Evolutionary conservation across 345 rosid genomes (phyloP).

Genomic region (Gossypium rotundifolium): DNA sequence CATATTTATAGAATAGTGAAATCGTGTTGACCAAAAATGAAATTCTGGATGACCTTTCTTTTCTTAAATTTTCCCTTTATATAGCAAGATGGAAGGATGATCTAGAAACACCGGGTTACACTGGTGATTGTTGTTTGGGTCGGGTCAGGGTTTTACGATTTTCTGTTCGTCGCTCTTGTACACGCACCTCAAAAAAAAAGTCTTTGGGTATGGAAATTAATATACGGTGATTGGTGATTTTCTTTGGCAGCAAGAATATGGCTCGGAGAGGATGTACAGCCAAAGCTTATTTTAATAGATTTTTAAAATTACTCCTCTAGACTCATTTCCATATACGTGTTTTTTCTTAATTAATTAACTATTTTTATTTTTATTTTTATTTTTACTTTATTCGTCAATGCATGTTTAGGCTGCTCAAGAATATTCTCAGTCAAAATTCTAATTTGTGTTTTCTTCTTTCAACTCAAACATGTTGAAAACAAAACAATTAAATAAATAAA

Average conservation of each 20-base stretch:
- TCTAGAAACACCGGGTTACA: background rate
- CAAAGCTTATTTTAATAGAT: background rate
- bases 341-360: background rate
- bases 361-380: background rate
- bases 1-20: conserved; percentile 35
- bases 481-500: background rate
- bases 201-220: too few relatives aligned
- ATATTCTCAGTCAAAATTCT: background rate
- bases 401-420: background rate
- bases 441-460: background rate
- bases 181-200: too few relatives aligned
- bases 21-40: background rate
- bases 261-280: background rate
- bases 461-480: background rate
- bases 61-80: background rate
- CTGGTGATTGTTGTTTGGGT: background rate
- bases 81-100: background rate
- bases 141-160: background rate
- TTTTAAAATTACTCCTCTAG: background rate
- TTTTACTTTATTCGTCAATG: too few relatives aligned
- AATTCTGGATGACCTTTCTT: background rate
- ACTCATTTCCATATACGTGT: background rate
- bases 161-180: background rate
- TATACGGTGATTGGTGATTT: too few relatives aligned
- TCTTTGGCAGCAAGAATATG: background rate